phyloP scores from a whole-genome alignment of 192 early-diverging fungal genomes.

The Coemansia reversa region DNA sequence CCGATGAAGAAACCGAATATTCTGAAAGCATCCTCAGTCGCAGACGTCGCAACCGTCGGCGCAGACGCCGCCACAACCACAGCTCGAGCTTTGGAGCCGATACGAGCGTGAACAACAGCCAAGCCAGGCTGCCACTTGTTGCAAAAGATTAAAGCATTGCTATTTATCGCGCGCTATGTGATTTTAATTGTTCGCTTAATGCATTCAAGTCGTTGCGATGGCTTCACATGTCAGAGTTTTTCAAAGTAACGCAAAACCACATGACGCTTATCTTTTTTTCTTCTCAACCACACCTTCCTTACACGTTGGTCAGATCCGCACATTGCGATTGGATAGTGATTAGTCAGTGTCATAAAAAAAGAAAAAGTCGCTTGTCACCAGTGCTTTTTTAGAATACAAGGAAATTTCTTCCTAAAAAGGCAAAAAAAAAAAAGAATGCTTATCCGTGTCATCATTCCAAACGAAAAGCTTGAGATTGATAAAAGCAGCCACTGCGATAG shows the following conservation, averaged over 20 bases:
- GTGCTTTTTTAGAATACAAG: too few species aligned
- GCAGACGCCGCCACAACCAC: conserved; percentile 14
- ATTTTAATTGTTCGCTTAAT: not conserved
- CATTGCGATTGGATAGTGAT: not conserved
- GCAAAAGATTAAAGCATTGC: not conserved
- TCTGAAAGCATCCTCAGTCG: conserved; percentile 21
- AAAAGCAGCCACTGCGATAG: not conserved
- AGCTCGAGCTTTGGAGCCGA: conserved; percentile 5
- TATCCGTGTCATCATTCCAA: not conserved
- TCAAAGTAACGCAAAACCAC: not conserved
- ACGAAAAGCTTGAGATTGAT: too few species aligned
- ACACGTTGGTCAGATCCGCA: not conserved
- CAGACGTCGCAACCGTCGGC: conserved; percentile 12
- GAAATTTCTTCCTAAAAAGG: not conserved
- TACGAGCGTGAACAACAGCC: conserved; percentile 6
- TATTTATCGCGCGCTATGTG: not conserved
- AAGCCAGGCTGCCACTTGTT: not conserved
- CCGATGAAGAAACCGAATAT: conserved; percentile 13
- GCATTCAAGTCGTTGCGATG: not conserved
- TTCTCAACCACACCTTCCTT: not conserved
- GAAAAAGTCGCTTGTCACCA: too few species aligned
- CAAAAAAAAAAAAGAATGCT: not conserved
- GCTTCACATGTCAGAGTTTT: not conserved
- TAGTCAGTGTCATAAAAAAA: not conserved
- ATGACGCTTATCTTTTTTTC: not conserved